Evolutionary conservation across 768 basidiomycete genomes (phyloP).

Genomic region (Russula vinacea): DNA sequence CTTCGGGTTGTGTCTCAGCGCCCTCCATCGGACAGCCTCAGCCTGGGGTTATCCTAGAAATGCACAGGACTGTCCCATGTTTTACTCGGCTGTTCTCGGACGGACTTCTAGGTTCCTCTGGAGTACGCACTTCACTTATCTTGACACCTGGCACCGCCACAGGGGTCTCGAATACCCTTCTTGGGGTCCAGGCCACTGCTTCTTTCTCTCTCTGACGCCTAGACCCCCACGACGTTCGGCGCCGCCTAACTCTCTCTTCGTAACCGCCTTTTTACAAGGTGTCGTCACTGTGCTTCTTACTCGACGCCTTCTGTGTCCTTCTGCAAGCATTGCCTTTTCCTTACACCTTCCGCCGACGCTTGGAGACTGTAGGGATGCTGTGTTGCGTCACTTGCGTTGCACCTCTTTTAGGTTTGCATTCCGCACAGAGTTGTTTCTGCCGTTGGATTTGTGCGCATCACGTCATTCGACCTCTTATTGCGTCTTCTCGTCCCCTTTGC

Average conservation of each 20-base stretch:
- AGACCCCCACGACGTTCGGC: background rate
- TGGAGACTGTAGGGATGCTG: background rate
- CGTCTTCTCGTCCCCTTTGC: no score
- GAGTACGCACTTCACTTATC: background rate
- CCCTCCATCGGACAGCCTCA: background rate
- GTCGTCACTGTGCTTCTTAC: slow-evolving; percentile 5
- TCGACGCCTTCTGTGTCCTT: slow-evolving; percentile 1
- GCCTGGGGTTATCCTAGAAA: no score
- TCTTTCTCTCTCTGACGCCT: slow-evolving; percentile 2
- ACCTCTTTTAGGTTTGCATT: background rate
- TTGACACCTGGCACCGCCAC: background rate
- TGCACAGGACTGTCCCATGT: background rate
- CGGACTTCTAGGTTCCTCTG: background rate
- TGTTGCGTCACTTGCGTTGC: background rate
- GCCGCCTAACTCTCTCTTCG: background rate
- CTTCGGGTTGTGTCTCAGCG: background rate
- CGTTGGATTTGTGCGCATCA: background rate
- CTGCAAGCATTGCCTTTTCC: slow-evolving; percentile 10
- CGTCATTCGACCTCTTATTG: background rate
- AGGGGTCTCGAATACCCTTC: background rate
- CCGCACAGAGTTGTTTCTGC: no score
- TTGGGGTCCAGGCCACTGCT: background rate
- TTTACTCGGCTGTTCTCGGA: no score
- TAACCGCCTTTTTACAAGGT: slow-evolving; percentile 10
- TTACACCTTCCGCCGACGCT: background rate